phyloP scores from a whole-genome alignment of 768 basidiomycete species.

The Cyathus striatus region DNA sequence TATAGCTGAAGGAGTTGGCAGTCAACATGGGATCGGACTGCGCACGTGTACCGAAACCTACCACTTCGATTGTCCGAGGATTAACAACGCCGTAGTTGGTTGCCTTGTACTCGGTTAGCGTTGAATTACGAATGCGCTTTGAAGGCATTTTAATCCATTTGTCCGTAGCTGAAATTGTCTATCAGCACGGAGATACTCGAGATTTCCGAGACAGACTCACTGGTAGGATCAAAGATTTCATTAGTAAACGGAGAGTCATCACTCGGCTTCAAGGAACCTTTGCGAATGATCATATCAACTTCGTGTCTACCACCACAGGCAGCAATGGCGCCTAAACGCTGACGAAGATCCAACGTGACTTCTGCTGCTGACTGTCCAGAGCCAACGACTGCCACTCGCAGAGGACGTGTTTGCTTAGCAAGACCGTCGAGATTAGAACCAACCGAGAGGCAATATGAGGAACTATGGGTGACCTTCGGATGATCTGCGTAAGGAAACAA shows the following conservation, averaged over 20 bases:
- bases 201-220: too few species aligned
- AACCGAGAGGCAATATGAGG: conserved; percentile 34
- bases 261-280: conserved; percentile 44
- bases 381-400: conserved; percentile 40
- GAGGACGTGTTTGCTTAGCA: conserved; percentile 14
- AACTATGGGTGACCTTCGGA: conserved; percentile 38
- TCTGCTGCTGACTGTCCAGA: conserved; percentile 46
- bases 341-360: conserved; percentile 38
- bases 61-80: conserved; percentile 36
- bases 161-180: conserved; percentile 28
- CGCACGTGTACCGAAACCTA: conserved; percentile 17
- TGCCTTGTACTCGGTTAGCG: conserved; percentile 37
- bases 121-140: conserved; percentile 24
- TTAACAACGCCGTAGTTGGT: conserved; percentile 55
- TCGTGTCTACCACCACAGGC: conserved; percentile 24
- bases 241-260: conserved; percentile 51
- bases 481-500: conserved; percentile 24
- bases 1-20: conserved; percentile 30
- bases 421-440: conserved; percentile 25
- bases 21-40: background rate
- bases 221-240: conserved; percentile 47
- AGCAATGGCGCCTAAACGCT: conserved; percentile 27
- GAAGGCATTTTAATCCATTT: conserved; percentile 31
- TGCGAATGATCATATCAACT: conserved; percentile 46
- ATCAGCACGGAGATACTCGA: background rate